Conservation (phyloP, 768 basidiomycete species). For the Gymnopilus dilepis region DNA sequence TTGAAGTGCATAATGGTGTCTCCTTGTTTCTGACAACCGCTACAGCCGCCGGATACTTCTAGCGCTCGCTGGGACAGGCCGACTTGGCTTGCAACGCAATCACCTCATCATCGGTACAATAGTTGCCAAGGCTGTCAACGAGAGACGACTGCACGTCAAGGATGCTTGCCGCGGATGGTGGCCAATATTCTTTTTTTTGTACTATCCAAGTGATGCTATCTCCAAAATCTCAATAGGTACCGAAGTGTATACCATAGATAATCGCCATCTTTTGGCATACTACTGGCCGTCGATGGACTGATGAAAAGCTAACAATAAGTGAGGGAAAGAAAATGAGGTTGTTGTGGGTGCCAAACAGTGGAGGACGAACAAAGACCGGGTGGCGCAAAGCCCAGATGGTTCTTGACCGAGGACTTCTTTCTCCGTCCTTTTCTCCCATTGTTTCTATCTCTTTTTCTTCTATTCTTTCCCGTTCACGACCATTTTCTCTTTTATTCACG, state of each 20-base stretch:
- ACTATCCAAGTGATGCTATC: background rate
- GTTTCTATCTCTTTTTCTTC: conserved; percentile 41
- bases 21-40: too few relatives aligned
- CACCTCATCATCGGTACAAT: background rate
- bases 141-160: conserved; percentile 1
- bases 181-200: conserved; percentile 1
- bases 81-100: conserved; percentile 1
- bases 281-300: too few relatives aligned
- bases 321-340: conserved; percentile 6
- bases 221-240: too few relatives aligned
- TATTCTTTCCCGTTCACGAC: conserved; percentile 41
- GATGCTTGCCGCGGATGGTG: conserved; percentile 1
- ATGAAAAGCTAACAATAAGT: background rate
- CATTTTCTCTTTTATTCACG: conserved; percentile 34
- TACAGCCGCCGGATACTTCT: background rate
- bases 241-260: background rate
- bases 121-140: conserved; percentile 3
- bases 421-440: conserved; percentile 25
- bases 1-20: background rate
- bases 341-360: conserved; percentile 25
- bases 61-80: background rate
- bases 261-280: background rate
- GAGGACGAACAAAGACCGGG: conserved; percentile 22
- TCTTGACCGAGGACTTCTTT: conserved; percentile 21
- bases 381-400: conserved; percentile 19